Evolutionary conservation across 2,329 filamentous ascomycete species (phyloP).

Genomic region (Dactylonectria estremocensis): DNA sequence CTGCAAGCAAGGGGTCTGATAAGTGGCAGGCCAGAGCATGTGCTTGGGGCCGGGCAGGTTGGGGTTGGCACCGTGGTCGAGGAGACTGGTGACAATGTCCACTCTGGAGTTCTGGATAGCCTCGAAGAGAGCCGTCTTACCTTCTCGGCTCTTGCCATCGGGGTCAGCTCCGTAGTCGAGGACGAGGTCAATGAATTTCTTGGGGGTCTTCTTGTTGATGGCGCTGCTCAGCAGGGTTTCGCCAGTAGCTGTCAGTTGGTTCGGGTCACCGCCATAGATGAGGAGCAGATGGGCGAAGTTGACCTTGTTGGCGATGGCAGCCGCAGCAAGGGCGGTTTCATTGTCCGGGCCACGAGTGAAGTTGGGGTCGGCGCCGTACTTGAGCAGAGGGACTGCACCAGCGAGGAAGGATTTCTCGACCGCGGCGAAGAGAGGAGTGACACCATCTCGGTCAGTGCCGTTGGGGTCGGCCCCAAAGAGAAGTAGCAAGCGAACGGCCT

Average conservation of each 20-base stretch:
- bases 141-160: conserved; percentile 72
- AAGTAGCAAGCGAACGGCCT: conserved; percentile 69
- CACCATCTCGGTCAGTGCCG: conserved; percentile 61
- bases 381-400: conserved; percentile 72
- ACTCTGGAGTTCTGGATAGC: conserved; percentile 70
- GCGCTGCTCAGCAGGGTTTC: conserved; percentile 73
- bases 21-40: conserved; percentile 76
- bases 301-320: conserved; percentile 66
- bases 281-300: conserved; percentile 73
- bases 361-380: conserved; percentile 75
- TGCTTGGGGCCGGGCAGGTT: conserved; percentile 80
- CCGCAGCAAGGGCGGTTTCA: conserved; percentile 69
- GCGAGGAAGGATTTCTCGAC: conserved; percentile 69
- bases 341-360: conserved; percentile 63
- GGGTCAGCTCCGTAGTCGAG: conserved; percentile 73
- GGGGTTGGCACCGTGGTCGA: conserved; percentile 74
- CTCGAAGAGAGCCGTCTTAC: conserved; percentile 75
- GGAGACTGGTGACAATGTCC: conserved; percentile 67
- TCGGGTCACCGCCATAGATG: conserved; percentile 73
- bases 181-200: conserved; percentile 70
- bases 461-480: conserved; percentile 72
- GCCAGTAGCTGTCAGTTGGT: conserved; percentile 68
- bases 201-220: conserved; percentile 72
- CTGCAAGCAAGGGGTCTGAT: conserved; percentile 71
- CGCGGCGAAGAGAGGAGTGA: conserved; percentile 66